These are phyloP conservation scores for Camelina neglecta DNA, from an alignment of 345 rosid species.

Conservation along the genomic window DNA sequence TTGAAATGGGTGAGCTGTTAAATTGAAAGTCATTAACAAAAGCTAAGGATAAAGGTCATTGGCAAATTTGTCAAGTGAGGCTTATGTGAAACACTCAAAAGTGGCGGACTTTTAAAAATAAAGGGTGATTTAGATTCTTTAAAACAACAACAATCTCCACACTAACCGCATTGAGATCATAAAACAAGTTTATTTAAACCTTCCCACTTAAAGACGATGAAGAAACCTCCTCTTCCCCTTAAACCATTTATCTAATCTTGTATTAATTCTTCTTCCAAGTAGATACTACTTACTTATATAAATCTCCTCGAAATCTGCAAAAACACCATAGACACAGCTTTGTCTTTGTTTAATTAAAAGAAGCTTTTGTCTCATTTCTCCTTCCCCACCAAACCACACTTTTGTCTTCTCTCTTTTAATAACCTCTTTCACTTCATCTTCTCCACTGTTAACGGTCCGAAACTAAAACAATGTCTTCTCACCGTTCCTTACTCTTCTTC, in stretches of 20 bases:
- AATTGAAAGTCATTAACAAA: conserved; percentile 1
- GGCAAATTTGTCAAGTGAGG: not conserved
- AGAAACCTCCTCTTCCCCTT: conserved; percentile 39
- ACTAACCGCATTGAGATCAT: conserved; percentile 34
- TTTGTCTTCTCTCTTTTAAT: conserved; percentile 32
- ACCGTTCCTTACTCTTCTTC: conserved; percentile 27
- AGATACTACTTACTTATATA: conserved; percentile 7
- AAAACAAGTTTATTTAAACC: conserved; percentile 32
- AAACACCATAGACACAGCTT: conserved; percentile 8
- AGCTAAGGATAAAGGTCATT: not conserved
- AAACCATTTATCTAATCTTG: conserved; percentile 29
- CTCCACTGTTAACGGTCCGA: conserved; percentile 38
- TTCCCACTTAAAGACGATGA: conserved; percentile 42
- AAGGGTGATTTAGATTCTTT: conserved; percentile 20
- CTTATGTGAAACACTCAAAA: conserved; percentile 1
- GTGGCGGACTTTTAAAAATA: conserved; percentile 1
- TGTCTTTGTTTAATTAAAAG: conserved; percentile 5
- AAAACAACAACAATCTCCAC: conserved; percentile 27
- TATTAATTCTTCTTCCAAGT: conserved; percentile 1
- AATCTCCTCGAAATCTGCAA: conserved; percentile 35
- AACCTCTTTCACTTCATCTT: conserved; percentile 1
- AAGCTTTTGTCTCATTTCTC: conserved; percentile 30
- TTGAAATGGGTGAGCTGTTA: not conserved
- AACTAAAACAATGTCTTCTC: conserved; percentile 35
- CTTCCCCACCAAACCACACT: conserved; percentile 37